phyloP scores from a whole-genome alignment of 805 yeast genomes.

The Suhomyces sp. region DNA sequence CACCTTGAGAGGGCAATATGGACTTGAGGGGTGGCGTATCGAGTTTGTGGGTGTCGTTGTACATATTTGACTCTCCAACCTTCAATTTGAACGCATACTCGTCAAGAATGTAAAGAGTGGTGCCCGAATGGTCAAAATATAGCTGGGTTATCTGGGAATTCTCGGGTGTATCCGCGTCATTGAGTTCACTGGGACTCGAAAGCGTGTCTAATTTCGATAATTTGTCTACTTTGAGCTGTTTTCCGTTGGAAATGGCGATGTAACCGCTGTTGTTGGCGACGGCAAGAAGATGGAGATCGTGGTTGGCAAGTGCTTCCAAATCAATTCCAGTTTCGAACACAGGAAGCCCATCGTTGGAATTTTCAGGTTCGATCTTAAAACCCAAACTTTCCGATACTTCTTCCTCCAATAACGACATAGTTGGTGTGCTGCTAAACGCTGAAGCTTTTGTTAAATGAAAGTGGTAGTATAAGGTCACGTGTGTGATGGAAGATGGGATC shows the following conservation, averaged over 20 bases:
- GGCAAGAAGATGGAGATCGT: conserved; percentile 31
- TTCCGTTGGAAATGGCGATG: conserved; percentile 39
- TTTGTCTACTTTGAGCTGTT: conserved; percentile 32
- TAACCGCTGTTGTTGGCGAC: conserved; percentile 29
- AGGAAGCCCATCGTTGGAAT: conserved; percentile 27
- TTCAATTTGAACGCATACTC: neutral
- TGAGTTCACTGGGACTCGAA: conserved; percentile 16
- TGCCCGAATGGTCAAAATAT: conserved; percentile 30
- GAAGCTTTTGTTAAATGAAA: neutral
- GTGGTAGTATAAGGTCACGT: neutral
- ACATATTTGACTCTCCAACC: neutral
- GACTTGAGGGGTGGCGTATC: neutral
- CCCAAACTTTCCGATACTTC: conserved; percentile 42
- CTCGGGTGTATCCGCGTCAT: conserved; percentile 13
- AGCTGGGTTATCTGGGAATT: conserved; percentile 21
- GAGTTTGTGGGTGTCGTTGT: neutral
- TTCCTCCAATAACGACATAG: conserved; percentile 14
- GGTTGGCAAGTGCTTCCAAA: conserved; percentile 13
- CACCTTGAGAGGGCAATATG: neutral
- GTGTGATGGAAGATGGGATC: neutral
- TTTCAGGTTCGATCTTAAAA: conserved; percentile 35
- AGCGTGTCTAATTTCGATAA: conserved; percentile 29
- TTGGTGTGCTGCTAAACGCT: neutral
- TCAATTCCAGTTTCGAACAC: conserved; percentile 28
- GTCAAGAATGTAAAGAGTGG: conserved; percentile 18